Evolutionary conservation across 495 filamentous ascomycete genomes (phyloP).

Genomic region (Penicillium steckii): DNA sequence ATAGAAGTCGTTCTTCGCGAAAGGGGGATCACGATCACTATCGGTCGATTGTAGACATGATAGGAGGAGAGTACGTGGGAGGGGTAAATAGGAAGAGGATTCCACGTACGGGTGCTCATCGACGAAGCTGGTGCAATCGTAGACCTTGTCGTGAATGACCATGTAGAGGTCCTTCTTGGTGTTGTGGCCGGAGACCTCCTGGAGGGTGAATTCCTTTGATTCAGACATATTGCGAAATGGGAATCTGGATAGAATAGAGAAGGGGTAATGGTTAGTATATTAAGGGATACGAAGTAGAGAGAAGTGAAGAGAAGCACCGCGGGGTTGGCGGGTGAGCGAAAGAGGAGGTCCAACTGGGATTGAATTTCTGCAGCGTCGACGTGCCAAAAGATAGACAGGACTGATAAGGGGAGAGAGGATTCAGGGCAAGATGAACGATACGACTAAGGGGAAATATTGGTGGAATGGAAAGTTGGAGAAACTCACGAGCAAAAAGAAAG

Average conservation of each 20-base stretch:
- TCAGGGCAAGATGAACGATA: not conserved
- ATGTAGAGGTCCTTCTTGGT: slow-evolving; percentile 94
- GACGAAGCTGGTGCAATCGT: slow-evolving; percentile 82
- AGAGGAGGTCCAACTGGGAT: slow-evolving; percentile 4
- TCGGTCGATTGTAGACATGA: not conserved
- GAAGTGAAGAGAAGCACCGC: too few relatives aligned
- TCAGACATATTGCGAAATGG: slow-evolving; percentile 58
- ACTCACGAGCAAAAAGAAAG: not conserved
- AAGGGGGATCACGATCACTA: not conserved
- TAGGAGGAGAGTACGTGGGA: not conserved
- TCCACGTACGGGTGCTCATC: slow-evolving; percentile 97
- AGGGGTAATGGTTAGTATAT: not conserved
- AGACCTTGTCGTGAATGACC: slow-evolving; percentile 95
- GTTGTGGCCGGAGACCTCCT: slow-evolving; percentile 82
- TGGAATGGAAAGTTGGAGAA: not conserved
- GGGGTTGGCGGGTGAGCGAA: not conserved
- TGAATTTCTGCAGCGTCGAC: not conserved
- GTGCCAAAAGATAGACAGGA: not conserved
- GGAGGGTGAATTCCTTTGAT: slow-evolving; percentile 72
- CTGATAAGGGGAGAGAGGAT: not conserved
- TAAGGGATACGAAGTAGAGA: too few relatives aligned
- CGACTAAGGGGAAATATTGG: too few relatives aligned
- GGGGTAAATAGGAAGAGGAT: not conserved
- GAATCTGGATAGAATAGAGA: not conserved
- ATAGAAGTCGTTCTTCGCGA: slow-evolving; percentile 6